Evolutionary conservation across 2,329 filamentous ascomycete genomes (phyloP).

Genomic region (Phaeophleospora eucalypticola): DNA sequence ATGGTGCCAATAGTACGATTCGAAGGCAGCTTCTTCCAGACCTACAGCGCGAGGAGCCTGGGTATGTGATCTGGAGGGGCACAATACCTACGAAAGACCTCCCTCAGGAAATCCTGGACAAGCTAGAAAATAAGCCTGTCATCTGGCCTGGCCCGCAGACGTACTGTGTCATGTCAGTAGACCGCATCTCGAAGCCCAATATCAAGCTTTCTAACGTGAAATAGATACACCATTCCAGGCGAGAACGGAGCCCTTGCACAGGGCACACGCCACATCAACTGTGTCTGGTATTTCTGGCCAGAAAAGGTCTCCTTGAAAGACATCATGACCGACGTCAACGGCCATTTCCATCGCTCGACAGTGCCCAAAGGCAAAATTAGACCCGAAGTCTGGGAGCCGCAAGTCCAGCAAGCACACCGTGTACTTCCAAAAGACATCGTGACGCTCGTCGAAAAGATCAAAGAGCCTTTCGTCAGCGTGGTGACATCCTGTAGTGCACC

Average conservation of each 20-base stretch:
- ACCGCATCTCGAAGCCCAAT: neutral
- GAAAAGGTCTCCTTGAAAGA: conserved; percentile 16
- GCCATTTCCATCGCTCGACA: conserved; percentile 26
- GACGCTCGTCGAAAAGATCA: conserved; percentile 25
- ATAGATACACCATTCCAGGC: conserved; percentile 29
- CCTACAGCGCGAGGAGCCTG: conserved; percentile 16
- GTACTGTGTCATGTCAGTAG: conserved; percentile 17
- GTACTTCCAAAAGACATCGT: conserved; percentile 23
- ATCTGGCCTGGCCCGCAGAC: conserved; percentile 12
- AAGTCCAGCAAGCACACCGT: conserved; percentile 19
- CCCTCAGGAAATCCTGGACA: conserved; percentile 6
- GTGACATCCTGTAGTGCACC: conserved; percentile 24
- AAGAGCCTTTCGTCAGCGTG: conserved; percentile 29
- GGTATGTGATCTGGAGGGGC: conserved; percentile 23
- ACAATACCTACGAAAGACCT: conserved; percentile 14
- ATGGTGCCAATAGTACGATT: conserved; percentile 21
- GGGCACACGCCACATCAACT: conserved; percentile 26
- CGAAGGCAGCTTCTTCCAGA: conserved; percentile 16
- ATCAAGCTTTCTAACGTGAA: neutral
- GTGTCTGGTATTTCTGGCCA: conserved; percentile 29
- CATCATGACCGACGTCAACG: conserved; percentile 29
- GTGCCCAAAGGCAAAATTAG: conserved; percentile 29
- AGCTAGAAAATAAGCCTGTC: conserved; percentile 10
- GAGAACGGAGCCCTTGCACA: conserved; percentile 23
- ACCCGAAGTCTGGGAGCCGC: conserved; percentile 27